Base-by-base conservation (phyloP, 768 basidiomycete genomes). In the Leccinum obscurum region DNA sequence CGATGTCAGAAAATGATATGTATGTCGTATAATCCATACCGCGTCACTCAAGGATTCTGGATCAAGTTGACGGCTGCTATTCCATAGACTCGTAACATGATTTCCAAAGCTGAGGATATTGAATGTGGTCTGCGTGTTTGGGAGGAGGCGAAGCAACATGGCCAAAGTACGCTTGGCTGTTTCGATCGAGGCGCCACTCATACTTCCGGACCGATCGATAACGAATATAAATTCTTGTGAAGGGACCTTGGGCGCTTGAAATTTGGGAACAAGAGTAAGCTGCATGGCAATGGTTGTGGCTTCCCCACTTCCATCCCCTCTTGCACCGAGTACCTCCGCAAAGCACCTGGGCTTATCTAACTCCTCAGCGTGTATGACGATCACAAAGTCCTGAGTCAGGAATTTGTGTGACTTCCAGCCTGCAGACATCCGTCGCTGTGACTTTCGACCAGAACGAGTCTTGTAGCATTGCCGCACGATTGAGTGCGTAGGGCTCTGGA, bases 141-240 rank as follows among this genome's bases (percentile, higher is more conserved):
- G 83, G 4, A 88, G 74, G 64, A 84, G 75, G 6, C 75, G 77
- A 15, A 88, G 72, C 0, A 88, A 66, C 62, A 83, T 74, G 0
- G 52, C 52, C 34, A 87, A 70, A 0, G 84, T 81, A 32, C 68
- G 59, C 61, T 80, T 85, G 7, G 85, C 84, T 3, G 75, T 79
- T 37, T 75, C 75, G 3, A 86, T 81, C 6, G 80, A 66, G 11
- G 26, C 44, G 24, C 68, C 69, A 0, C 0, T 0, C 87, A 88
- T 88, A 54, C 83, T 85, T 0, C 82, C 80, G 20, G 81, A 84
- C 52, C 85, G 73, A 62, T 88, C 86, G 11, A 88, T 73, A 7
- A 88, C 58, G 61, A 88, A 88, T 0, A 88, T 72, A 57, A 82
- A 88, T 59, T 88, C 86, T 55, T 85, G 85, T 0, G 73, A 66